Percentiles rank a stretch among this genome's conserved stretches.
These are phyloP conservation scores for Dalbergia cochinchinensis DNA, from an alignment of 306 rosid species.

Conservation along the genomic window DNA sequence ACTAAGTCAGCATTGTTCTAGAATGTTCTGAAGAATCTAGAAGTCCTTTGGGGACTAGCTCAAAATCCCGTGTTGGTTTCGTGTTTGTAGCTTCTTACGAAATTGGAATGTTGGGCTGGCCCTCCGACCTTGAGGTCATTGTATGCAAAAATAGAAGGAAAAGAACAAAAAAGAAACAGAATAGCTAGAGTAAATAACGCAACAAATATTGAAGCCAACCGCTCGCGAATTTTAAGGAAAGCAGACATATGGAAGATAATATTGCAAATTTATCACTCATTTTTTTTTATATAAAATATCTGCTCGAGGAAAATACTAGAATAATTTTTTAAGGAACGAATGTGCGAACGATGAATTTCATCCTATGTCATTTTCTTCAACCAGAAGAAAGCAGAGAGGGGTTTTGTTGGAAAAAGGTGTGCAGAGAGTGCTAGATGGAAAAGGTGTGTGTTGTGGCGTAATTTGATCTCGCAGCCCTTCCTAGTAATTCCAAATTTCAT, in stretches of 20 bases:
- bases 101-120: no score
- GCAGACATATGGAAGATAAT: background rate
- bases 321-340: background rate
- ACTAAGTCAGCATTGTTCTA: no score
- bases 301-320: background rate
- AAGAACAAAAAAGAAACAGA: no score
- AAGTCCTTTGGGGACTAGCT: no score
- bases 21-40: no score
- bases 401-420: no score
- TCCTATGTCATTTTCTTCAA: background rate
- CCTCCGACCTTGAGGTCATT: no score
- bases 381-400: background rate
- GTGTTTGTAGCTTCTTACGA: no score
- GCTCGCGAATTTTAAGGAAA: background rate
- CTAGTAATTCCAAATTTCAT: background rate
- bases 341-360: background rate
- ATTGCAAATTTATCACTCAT: no score
- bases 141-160: background rate
- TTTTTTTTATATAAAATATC: no score
- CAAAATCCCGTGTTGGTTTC: fast-evolving
- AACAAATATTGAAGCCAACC: background rate
- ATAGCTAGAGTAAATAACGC: background rate
- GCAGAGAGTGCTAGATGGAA: no score
- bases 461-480: background rate
- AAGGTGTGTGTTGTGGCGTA: background rate